phyloP scores from a whole-genome alignment of 495 filamentous ascomycete species.

The Pyrenula aspistea region DNA sequence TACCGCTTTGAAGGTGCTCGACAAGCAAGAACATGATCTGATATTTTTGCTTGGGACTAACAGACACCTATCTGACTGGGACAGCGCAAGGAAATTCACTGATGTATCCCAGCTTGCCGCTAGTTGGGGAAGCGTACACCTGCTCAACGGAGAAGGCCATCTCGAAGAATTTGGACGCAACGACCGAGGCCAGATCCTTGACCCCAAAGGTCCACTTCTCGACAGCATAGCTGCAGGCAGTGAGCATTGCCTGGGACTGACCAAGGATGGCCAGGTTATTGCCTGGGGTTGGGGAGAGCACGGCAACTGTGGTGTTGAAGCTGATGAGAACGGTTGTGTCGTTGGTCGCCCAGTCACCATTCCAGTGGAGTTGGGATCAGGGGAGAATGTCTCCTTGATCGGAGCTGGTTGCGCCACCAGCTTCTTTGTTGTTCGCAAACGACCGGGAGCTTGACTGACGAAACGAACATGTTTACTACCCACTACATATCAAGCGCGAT shows the following conservation, averaged over 20 bases:
- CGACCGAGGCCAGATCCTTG: conserved; percentile 73
- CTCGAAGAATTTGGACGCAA: conserved; percentile 63
- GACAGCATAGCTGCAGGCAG: conserved; percentile 63
- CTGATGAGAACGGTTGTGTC: conserved; percentile 28
- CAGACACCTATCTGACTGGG: conserved; percentile 29
- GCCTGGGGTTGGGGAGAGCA: conserved; percentile 96
- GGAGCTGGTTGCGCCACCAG: conserved; percentile 69
- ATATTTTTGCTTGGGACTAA: conserved; percentile 48
- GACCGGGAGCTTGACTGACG: background rate
- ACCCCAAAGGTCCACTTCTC: conserved; percentile 35
- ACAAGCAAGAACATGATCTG: conserved; percentile 28
- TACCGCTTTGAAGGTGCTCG: conserved; percentile 52
- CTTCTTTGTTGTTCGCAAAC: background rate
- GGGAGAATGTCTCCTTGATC: background rate
- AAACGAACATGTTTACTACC: too few relatives aligned
- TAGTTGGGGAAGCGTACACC: conserved; percentile 73
- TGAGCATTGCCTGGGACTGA: conserved; percentile 68
- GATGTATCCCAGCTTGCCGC: conserved; percentile 39
- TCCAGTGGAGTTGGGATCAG: background rate
- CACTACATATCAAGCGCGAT: too few relatives aligned
- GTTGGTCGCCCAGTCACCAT: background rate
- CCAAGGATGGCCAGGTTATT: conserved; percentile 45
- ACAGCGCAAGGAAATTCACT: conserved; percentile 44
- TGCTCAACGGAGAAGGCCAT: conserved; percentile 42
- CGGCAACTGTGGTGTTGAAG: conserved; percentile 77